Base-by-base conservation (phyloP, 306 rosid genomes). In the Cicer pinnatifidum region DNA sequence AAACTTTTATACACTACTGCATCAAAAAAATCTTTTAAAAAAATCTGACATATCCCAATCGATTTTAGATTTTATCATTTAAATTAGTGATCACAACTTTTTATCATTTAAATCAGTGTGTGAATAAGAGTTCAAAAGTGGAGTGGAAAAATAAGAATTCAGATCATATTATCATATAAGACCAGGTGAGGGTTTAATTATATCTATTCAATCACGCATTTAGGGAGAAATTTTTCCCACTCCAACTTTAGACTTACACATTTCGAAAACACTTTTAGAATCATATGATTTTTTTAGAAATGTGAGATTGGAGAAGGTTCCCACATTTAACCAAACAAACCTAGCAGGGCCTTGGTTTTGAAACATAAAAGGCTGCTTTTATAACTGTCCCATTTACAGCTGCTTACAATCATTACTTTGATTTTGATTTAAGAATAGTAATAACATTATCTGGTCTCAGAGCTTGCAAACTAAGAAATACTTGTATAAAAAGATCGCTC, bases 401-500 rank as follows among this genome's bases (percentile, higher is more conserved):
- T 28, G 57, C 82, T 37, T 60, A 23, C 11, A 51, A 60, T 70
- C 16, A 33, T 11, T 15, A 33, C 43, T 46, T 62, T 40, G 66
- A 12, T 13, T 43, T 62, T 40, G 66, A 12, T 13, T 43, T n/a
- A n/a, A 41, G 17, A 71, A 63, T 45, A 10, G 8, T 4, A 33
- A 23, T 12, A 28, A 28, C 5, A 41, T 47, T 15, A 20, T 37
- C 63, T 39, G 2, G 41, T 43, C 9, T 53, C 7, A 9, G 38
- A 60, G 39, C 7, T 59, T 33, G 78, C 75, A 72, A 13, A 37
- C 47, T 20, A 13, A 35, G 48, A 75, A 78, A 15, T 8, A 50
- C 40, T 5, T 1, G 43, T 4, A 53, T 20, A 67, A 46, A 46
- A 69, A 45, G 54, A 48, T 54, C 0, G 12, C 20, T 79, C 38